Conservation (phyloP, 2,329 filamentous ascomycete genomes). For the Botrytis galanthina region DNA sequence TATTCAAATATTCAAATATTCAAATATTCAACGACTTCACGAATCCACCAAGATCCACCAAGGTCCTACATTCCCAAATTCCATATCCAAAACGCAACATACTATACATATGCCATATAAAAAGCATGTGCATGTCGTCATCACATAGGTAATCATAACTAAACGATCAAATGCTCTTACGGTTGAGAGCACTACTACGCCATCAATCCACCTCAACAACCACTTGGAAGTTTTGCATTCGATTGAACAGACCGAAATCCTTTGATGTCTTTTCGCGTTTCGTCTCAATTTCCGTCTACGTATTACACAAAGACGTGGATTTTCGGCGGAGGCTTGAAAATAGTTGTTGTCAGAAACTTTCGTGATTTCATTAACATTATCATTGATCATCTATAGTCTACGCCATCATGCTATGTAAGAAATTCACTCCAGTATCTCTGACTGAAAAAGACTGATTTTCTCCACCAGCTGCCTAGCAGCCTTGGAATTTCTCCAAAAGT, state of each 20-base stretch:
- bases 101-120: too few relatives aligned
- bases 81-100: too few relatives aligned
- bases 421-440: background rate
- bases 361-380: background rate
- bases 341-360: background rate
- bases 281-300: background rate
- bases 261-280: background rate
- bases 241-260: background rate
- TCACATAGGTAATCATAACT: background rate
- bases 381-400: background rate
- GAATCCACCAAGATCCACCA: too few relatives aligned
- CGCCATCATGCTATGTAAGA: background rate
- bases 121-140: background rate
- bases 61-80: too few relatives aligned
- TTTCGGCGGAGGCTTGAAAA: background rate
- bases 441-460: background rate
- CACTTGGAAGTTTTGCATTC: background rate
- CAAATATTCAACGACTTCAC: too few relatives aligned
- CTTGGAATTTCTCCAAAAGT: conserved; percentile 11
- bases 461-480: conserved; percentile 1
- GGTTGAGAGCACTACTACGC: background rate
- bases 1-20: too few relatives aligned
- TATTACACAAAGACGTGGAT: background rate
- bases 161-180: background rate
- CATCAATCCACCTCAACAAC: background rate